Evolutionary conservation across 768 basidiomycete species (phyloP).

Genomic region (Amanita rubescens): DNA sequence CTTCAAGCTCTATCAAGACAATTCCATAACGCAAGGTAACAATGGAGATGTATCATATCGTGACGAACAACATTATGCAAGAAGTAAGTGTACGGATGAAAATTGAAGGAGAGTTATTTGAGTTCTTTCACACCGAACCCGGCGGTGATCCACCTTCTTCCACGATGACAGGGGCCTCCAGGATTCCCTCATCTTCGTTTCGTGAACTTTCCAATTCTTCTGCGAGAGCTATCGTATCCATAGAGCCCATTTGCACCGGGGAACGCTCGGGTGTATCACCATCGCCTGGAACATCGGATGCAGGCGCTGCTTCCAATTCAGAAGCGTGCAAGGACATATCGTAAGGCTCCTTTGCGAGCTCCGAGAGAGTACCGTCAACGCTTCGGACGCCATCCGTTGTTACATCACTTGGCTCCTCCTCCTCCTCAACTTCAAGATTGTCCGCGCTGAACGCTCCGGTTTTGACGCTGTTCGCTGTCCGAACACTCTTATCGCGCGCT

Average conservation of each 20-base stretch:
- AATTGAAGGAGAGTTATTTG: neutral
- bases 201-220: neutral
- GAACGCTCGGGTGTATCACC: neutral
- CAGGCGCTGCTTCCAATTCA: neutral
- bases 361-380: neutral
- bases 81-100: neutral
- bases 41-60: too few species aligned
- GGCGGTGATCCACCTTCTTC: neutral
- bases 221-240: neutral
- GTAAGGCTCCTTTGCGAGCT: neutral
- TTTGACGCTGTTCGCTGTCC: slow-evolving; percentile 54
- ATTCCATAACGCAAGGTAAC: neutral
- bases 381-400: neutral
- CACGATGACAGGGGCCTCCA: neutral
- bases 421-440: slow-evolving; percentile 27
- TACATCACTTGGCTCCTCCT: slow-evolving; percentile 15
- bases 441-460: slow-evolving; percentile 52
- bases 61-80: neutral
- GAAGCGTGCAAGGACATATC: neutral
- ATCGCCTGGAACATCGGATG: neutral
- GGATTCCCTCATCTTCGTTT: neutral
- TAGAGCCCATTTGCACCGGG: neutral
- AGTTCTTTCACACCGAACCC: neutral
- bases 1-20: neutral
- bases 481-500: slow-evolving; percentile 47